Evolutionary conservation across 1,284 basidiomycete species (phyloP).

Genomic region (Sporisorium scitamineum): DNA sequence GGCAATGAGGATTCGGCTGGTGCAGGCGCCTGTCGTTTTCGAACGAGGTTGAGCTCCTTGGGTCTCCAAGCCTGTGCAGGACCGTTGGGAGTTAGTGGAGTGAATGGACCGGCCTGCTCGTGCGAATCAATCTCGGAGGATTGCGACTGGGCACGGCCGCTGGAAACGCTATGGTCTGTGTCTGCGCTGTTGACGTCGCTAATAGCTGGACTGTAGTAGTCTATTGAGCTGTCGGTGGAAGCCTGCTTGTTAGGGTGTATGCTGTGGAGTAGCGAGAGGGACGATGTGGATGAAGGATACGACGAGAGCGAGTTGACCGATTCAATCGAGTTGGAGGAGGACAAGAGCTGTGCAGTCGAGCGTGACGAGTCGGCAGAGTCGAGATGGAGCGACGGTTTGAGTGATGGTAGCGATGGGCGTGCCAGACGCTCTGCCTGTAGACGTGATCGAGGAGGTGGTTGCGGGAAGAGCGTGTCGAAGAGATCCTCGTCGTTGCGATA

Average conservation of each 20-base stretch:
- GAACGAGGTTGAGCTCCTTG: constrained; percentile 50
- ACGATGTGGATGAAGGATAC: constrained; percentile 40
- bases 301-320: constrained; percentile 40
- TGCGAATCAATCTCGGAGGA: constrained; percentile 40
- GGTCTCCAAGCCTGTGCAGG: constrained; percentile 42
- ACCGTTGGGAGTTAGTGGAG: constrained; percentile 42
- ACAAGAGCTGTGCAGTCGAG: constrained; percentile 23
- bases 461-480: constrained; percentile 47
- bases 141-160: constrained; percentile 35
- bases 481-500: constrained; percentile 20
- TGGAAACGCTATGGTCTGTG: constrained; percentile 44
- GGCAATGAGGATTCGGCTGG: constrained; percentile 23
- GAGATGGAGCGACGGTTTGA: constrained; percentile 20
- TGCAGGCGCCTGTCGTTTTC: constrained; percentile 22
- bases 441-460: constrained; percentile 40
- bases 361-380: constrained; percentile 39
- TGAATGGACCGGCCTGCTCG: constrained; percentile 28
- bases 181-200: constrained; percentile 52
- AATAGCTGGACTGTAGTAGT: constrained; percentile 43
- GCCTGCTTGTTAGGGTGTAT: constrained; percentile 29
- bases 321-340: constrained; percentile 35
- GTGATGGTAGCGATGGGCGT: constrained; percentile 38
- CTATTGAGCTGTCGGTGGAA: constrained; percentile 40
- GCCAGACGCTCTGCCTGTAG: constrained; percentile 33
- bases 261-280: constrained; percentile 38